Evolutionary conservation across 176 grass and related monocot species (phyloP).

Genomic region (Themeda triandra): DNA sequence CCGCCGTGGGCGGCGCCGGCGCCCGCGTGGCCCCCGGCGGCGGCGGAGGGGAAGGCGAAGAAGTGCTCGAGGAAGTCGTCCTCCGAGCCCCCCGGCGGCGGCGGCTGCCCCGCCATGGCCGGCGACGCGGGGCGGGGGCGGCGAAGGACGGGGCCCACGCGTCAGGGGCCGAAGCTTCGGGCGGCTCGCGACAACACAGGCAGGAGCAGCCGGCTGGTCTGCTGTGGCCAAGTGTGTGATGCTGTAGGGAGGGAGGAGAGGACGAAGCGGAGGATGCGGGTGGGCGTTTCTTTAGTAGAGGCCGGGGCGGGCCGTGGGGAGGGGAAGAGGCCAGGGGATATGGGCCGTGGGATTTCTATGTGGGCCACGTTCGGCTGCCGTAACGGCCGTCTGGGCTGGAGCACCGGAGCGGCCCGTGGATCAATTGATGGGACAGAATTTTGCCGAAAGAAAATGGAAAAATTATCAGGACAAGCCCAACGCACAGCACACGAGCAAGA

Average conservation of each 20-base stretch:
- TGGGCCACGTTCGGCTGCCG: background rate
- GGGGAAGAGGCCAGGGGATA: background rate
- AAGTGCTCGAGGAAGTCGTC: constrained; percentile 92
- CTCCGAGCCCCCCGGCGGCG: constrained; percentile 41
- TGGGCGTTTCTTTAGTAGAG: constrained; percentile 28
- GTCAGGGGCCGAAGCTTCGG: constrained; percentile 19
- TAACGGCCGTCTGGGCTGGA: background rate
- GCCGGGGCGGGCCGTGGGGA: background rate
- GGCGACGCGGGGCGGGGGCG: background rate
- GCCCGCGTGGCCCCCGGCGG: constrained; percentile 3
- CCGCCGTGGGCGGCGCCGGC: background rate
- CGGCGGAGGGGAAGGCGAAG: constrained; percentile 38
- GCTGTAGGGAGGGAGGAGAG: too few species aligned
- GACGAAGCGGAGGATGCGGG: background rate
- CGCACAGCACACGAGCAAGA: too few species aligned
- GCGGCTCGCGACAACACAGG: background rate
- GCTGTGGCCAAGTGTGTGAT: too few species aligned
- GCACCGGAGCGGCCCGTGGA: background rate
- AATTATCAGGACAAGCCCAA: too few species aligned
- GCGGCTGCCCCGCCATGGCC: constrained; percentile 70
- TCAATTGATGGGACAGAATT: too few species aligned
- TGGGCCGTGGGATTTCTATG: background rate
- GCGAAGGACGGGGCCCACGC: background rate
- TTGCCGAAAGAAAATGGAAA: too few species aligned
- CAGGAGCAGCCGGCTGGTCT: too few species aligned